Evolutionary conservation across 2,329 filamentous ascomycete species (phyloP), one percentile per base, ranked within the genome.

Genomic region (Bimuria novae-zelandiae): DNA sequence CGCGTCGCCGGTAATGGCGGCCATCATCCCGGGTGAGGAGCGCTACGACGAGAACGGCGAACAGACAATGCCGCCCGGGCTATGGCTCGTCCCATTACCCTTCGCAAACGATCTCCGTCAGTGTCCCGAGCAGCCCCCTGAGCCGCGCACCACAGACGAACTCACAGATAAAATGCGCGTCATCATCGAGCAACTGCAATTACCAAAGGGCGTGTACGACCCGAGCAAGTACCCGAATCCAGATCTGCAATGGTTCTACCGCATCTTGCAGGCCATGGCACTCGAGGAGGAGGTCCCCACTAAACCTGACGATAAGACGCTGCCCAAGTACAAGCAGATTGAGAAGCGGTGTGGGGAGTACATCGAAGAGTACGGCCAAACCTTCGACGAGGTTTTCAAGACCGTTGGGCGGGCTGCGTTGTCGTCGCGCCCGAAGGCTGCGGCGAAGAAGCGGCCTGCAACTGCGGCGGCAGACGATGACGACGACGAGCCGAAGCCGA

Each of bases 191-290:
- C 91, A 96, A 61, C 78, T 97, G 0, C 91, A 96, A 69, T 83
- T 99, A 7, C 94, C 94, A 0, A 92, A 90, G 66, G 92, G 84
- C 5, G 80, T 84, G 27, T 99, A 95, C 68, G 89, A 96, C 61
- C 92, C 93, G 1, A 79, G 80, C 1, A 94, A 89, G 67, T 97
- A 97, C 66, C 90, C 94, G 0, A 99, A 99, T 57, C 92, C 92
- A 68, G 84, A 89, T 7, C 80, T 99, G 21, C 94, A 99, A 75
- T 99, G 93, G 92, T 94, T 97, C 76, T 99, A 97, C 79, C 88
- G 86, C 56, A 96, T 99, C 40, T 78, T 99, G 0, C 94, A 99
- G 75, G 89, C 90, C 6, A 82, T 97, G 52, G 94, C 94, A 0
- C 80, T 99, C 0, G 92, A 96, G 30, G 94, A 99, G 70, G 92